A percentile compares a stretch with the other conserved stretches of the same genome.
Conservation (phyloP, 768 basidiomycete species). For the Russula lepida region DNA sequence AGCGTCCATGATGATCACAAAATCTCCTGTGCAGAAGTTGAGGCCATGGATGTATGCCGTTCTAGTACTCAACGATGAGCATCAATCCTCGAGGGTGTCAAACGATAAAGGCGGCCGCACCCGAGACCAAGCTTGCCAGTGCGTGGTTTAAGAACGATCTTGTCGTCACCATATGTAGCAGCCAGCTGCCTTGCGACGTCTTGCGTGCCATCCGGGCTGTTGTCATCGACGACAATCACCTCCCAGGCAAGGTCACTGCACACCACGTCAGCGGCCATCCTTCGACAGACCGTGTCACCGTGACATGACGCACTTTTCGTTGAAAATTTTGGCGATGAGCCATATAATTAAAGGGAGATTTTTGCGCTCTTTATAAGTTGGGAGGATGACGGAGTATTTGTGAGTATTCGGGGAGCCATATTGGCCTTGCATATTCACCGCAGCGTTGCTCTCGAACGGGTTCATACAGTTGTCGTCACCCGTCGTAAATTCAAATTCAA, state of each 20-base stretch:
- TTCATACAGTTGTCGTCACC: slow-evolving; percentile 38
- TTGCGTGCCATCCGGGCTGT: slow-evolving; percentile 88
- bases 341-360: slow-evolving; percentile 85
- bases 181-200: slow-evolving; percentile 77
- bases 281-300: not conserved
- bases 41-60: slow-evolving; percentile 91
- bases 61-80: slow-evolving; percentile 30
- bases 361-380: slow-evolving; percentile 91
- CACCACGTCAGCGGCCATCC: slow-evolving; percentile 7
- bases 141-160: slow-evolving; percentile 79
- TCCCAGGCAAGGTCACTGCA: slow-evolving; percentile 73
- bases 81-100: not conserved
- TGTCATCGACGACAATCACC: slow-evolving; percentile 86
- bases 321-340: slow-evolving; percentile 71
- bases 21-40: slow-evolving; percentile 83
- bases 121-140: slow-evolving; percentile 88
- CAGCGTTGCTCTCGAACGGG: slow-evolving; percentile 50
- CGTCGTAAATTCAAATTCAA: not conserved
- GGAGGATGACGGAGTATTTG: slow-evolving; percentile 89
- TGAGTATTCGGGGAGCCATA: slow-evolving; percentile 31
- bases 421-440: slow-evolving; percentile 57
- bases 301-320: slow-evolving; percentile 51
- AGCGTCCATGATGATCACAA: slow-evolving; percentile 96
- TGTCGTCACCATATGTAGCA: slow-evolving; percentile 74
- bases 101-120: slow-evolving; percentile 36